Percentiles rank a stretch among this genome's conserved stretches.
These are phyloP conservation scores for Gilbertella persicaria DNA, from an alignment of 371 early-diverging fungal species.

Conservation along the genomic window DNA sequence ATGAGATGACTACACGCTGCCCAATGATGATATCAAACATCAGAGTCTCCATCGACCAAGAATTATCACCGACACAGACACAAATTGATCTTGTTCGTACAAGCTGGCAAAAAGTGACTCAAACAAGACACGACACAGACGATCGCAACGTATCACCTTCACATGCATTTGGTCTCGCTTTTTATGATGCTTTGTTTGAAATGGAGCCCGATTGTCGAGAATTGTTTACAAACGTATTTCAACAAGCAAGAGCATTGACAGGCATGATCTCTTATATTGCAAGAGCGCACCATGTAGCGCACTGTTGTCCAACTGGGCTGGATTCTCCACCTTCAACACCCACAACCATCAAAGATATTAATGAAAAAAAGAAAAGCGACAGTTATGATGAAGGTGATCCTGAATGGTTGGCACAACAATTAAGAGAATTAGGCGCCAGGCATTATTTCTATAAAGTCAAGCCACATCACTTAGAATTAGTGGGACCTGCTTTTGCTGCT, in stretches of 20 bases:
- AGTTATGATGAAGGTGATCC: conserved; percentile 32
- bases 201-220: conserved; percentile 21
- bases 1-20: background rate
- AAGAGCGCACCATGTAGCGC: conserved; percentile 27
- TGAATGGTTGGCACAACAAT: conserved; percentile 23
- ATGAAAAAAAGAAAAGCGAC: conserved; percentile 19
- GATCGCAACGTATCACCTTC: conserved; percentile 38
- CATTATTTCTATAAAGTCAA: conserved; percentile 40
- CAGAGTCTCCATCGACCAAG: background rate
- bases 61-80: conserved; percentile 26
- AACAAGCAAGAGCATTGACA: conserved; percentile 47
- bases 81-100: conserved; percentile 39
- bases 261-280: conserved; percentile 49
- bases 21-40: conserved; percentile 5
- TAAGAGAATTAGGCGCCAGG: conserved; percentile 43
- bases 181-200: conserved; percentile 45
- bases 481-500: conserved; percentile 41
- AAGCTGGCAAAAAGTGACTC: conserved; percentile 43
- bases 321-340: conserved; percentile 8
- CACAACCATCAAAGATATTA: conserved; percentile 30
- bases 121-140: conserved; percentile 31
- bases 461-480: conserved; percentile 33
- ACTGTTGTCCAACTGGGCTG: background rate
- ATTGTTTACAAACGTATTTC: conserved; percentile 39
- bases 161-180: conserved; percentile 46